Base-by-base conservation (phyloP, 2,329 filamentous ascomycete species). In the Samsoniella hepiali region DNA sequence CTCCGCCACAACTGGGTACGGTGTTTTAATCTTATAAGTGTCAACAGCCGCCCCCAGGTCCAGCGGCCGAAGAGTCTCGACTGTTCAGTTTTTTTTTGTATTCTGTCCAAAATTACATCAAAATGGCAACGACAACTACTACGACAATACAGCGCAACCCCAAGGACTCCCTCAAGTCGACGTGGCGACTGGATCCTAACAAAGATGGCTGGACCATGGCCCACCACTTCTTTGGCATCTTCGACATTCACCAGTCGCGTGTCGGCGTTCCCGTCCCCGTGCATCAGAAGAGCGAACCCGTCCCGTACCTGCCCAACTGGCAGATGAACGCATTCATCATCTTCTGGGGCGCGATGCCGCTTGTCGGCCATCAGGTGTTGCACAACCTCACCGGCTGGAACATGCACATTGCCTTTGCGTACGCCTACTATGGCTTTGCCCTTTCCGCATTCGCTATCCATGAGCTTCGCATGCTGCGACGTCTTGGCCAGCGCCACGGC, bases 271-370 rank as follows among this genome's bases (percentile, higher is more conserved):
- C 50, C 2, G 47, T 67, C 3, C 74, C 74, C 0, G 69, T 74
- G 1, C 70, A 74, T 65, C 45, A 66, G 7, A 77, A 76, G 65
- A 68, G 65, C 6, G 73, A 76, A 58, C 68, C 67, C n/a, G 69
- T 76, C 22, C 73, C 72, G 1, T 70, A 71, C 42, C 44, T 75
- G 2, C 64, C 71, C 4, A 67, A 75, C 29, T 72, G 66, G 67
- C 64, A 69, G 44, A 62, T 67, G 34, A 71, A 75, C 59, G 63
- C 65, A 36, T 77, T 73, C 71, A 67, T 77, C 31, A 57, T 76
- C 2, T 51, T 70, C 47, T 71, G 75, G 59, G 71, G 72, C 32
- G 67, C 57, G 62, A 34, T 67, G 4, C 64, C 67, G 2, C 70
- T 72, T 10, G 68, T 70, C 50, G 42, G 71, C n/a, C 70, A 67